Evolutionary conservation across 768 basidiomycete genomes (phyloP).

Genomic region (Russula compacta): DNA sequence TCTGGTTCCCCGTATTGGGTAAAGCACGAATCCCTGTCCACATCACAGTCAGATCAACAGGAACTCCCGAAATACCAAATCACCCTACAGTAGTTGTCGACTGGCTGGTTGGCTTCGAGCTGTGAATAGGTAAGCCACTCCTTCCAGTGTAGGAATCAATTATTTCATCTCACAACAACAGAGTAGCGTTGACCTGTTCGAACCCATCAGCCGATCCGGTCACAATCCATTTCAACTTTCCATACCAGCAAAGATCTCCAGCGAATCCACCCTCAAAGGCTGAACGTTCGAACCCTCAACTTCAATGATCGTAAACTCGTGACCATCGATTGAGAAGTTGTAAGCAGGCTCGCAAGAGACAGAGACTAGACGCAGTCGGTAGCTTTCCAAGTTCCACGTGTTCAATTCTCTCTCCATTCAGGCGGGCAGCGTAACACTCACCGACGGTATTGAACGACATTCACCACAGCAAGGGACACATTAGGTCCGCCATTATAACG

Average conservation of each 20-base stretch:
- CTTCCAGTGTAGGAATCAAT: neutral
- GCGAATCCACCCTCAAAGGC: constrained; percentile 32
- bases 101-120: neutral
- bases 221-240: neutral
- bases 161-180: neutral
- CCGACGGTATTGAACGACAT: constrained; percentile 7
- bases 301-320: constrained; percentile 31
- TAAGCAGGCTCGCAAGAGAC: constrained; percentile 39
- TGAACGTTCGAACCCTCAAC: constrained; percentile 28
- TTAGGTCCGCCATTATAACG: neutral
- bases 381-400: neutral
- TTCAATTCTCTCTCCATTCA: neutral
- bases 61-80: too few species aligned
- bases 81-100: neutral
- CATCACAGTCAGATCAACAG: too few species aligned
- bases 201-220: neutral
- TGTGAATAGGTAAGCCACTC: neutral
- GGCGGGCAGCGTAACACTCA: constrained; percentile 12
- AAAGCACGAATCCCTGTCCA: neutral
- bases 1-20: neutral
- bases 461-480: neutral
- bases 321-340: constrained; percentile 28
- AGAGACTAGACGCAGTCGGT: constrained; percentile 25
- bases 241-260: constrained; percentile 35
- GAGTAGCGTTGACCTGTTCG: neutral